These are phyloP conservation scores for Debaryomyces sp. DNA, from an alignment of 1,139 yeast species.

Conservation along the genomic window DNA sequence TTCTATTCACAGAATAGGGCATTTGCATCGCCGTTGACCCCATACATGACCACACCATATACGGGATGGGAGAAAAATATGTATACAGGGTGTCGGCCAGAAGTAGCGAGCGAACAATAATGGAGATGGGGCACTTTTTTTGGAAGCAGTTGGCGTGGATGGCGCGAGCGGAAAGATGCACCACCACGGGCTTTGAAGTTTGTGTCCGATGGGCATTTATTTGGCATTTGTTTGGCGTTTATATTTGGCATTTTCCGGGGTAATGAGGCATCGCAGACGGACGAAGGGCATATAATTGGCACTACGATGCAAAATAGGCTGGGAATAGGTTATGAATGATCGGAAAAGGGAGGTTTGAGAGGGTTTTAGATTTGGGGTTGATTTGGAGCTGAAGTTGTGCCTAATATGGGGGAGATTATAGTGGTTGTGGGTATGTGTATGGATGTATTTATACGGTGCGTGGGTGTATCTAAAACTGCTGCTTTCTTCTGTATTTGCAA, in stretches of 20 bases:
- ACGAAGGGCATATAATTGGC: background rate
- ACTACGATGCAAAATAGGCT: background rate
- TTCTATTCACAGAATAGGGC: slow-evolving; percentile 1
- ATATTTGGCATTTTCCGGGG: slow-evolving; percentile 3
- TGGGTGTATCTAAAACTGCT: background rate
- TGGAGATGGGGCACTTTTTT: background rate
- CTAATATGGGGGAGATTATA: background rate
- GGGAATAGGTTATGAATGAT: background rate
- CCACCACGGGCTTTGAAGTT: background rate
- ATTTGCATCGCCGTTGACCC: slow-evolving; percentile 8
- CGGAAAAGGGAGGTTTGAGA: background rate
- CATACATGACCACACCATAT: slow-evolving; percentile 1
- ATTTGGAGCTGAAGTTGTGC: background rate
- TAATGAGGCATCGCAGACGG: slow-evolving; percentile 1
- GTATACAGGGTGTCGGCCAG: background rate
- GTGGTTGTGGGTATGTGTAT: background rate
- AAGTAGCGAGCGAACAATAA: background rate
- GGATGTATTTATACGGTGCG: background rate
- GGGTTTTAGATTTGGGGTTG: background rate
- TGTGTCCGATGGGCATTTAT: background rate
- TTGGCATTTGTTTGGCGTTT: background rate
- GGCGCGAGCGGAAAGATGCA: background rate
- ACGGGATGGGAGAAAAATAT: background rate
- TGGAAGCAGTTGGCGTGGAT: background rate
- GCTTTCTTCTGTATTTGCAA: background rate